Conservation (phyloP, 768 basidiomycete species). For the Mycena vulgaris region DNA sequence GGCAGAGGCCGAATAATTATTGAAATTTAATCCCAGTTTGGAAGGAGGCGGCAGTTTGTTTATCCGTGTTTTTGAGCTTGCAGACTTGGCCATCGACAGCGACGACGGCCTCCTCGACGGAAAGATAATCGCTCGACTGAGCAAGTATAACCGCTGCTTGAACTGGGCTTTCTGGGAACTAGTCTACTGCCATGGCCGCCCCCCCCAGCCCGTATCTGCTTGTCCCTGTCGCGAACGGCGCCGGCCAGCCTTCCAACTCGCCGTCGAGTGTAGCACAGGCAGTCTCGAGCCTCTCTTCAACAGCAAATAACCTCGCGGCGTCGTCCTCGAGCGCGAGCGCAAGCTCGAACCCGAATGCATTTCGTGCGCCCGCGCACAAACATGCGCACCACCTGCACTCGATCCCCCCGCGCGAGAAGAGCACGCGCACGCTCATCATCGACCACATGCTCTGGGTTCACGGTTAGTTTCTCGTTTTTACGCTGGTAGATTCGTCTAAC, state of each 20-base stretch:
- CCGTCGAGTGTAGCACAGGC: constrained; percentile 21
- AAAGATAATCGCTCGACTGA: too few species aligned
- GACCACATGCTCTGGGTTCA: constrained; percentile 93
- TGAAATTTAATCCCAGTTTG: too few species aligned
- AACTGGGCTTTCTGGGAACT: not conserved
- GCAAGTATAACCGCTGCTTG: not conserved
- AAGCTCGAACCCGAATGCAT: constrained; percentile 47
- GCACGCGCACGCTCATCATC: constrained; percentile 89
- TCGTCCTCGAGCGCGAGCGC: constrained; percentile 26
- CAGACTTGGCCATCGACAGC: too few species aligned
- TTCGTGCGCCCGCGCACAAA: constrained; percentile 85
- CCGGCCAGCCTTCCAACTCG: not conserved
- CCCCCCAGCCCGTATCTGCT: constrained; percentile 19
- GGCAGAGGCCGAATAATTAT: too few species aligned
- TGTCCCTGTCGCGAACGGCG: constrained; percentile 18
- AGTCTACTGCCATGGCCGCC: not conserved
- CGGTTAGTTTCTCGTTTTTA: constrained; percentile 50
- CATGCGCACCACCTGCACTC: constrained; percentile 92
- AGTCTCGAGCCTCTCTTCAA: constrained; percentile 32
- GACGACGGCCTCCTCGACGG: too few species aligned
- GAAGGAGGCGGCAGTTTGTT: too few species aligned
- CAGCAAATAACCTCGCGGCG: constrained; percentile 35
- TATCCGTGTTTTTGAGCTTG: too few species aligned
- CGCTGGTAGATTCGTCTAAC: too few species aligned
- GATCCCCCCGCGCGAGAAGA: constrained; percentile 90